Conservation (phyloP, 768 basidiomycete genomes). For the Lentinula guzmanii region DNA sequence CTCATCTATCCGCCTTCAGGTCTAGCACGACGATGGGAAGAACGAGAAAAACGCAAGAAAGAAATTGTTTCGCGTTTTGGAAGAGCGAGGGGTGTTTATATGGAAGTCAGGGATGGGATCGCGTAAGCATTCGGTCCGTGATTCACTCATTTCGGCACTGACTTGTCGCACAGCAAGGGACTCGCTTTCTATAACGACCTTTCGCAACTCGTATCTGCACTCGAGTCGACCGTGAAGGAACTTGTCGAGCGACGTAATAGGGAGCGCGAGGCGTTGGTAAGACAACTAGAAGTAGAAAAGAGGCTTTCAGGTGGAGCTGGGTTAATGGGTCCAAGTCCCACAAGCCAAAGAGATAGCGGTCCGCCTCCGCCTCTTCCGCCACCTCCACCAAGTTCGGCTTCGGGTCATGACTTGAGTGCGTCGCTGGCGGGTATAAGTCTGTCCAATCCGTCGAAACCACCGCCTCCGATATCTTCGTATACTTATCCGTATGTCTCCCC, state of each 20-base stretch:
- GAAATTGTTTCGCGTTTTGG: slow-evolving; percentile 69
- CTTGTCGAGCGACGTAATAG: slow-evolving; percentile 59
- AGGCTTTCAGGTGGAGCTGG: slow-evolving; percentile 30
- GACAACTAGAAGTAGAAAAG: slow-evolving; percentile 68
- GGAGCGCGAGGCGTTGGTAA: slow-evolving; percentile 66
- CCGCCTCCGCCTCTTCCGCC: slow-evolving; percentile 49
- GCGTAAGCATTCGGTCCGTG: slow-evolving; percentile 47
- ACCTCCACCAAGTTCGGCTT: slow-evolving; percentile 38
- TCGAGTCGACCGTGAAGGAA: slow-evolving; percentile 51
- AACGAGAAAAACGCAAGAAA: slow-evolving; percentile 72
- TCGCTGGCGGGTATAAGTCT: slow-evolving; percentile 57
- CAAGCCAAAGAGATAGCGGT: slow-evolving; percentile 13
- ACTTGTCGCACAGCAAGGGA: slow-evolving; percentile 57
- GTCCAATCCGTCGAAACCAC: slow-evolving; percentile 22
- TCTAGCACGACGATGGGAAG: slow-evolving; percentile 76
- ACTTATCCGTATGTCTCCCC: slow-evolving; percentile 15
- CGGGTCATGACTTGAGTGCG: slow-evolving; percentile 36
- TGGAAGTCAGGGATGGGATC: slow-evolving; percentile 81
- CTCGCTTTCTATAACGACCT: slow-evolving; percentile 86
- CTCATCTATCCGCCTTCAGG: slow-evolving; percentile 17
- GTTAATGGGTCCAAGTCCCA: not conserved
- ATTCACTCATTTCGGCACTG: slow-evolving; percentile 5
- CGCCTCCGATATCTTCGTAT: slow-evolving; percentile 19
- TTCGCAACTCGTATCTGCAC: slow-evolving; percentile 49
- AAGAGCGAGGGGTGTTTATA: slow-evolving; percentile 76